Evolutionary conservation across 2,329 filamentous ascomycete genomes (phyloP), one percentile per base, ranked within the genome.

Genomic region (Trichoderma koningiopsis): DNA sequence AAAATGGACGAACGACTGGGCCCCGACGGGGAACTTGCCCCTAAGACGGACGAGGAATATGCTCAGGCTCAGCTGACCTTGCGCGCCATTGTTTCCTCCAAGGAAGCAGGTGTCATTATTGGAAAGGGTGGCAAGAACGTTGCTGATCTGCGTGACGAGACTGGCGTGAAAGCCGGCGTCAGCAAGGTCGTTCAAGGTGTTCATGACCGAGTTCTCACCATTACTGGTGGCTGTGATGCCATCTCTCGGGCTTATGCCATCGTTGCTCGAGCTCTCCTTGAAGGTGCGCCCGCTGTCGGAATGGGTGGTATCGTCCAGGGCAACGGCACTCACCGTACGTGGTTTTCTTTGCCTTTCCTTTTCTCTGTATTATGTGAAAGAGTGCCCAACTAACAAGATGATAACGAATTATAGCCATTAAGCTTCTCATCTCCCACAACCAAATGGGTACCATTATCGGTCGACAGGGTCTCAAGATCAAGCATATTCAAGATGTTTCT

Each of bases 361-460:
- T 24, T 7, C 29, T 22, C 11, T 53, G 24, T 7, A 43, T 24
- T 8, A 19, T 55, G 19, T 31, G 24, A 65, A 53, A 7, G n/a
- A 53, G 4, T n/a, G 19, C 35, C 31, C 33, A 3, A n/a, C 19
- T 67, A 59, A 67, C 64, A 5, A 37, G 5, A 43, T 13, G 27
- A 31, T 10, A 8, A 6, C 27, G 5, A 19, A 29, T 19, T 71
- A 27, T 74, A 99, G 96, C 96, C 71, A 92, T 99, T 81, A 97
- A 97, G 79, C 90, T 99, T 37, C 91, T 99, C 79, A 98, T 99
- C 81, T 99, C 96, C 40, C 95, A 99, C 85, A 98, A 98, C 81
- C 96, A 99, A 83, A 99, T 99, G 96, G 96, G 96, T 72, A 99
- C 96, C 76, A 97, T 99, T 83, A 99, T 99, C 78, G 96, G 96